These are phyloP conservation scores for Penicillium daleae DNA, from an alignment of 495 filamentous ascomycete species.

Conservation along the genomic window DNA sequence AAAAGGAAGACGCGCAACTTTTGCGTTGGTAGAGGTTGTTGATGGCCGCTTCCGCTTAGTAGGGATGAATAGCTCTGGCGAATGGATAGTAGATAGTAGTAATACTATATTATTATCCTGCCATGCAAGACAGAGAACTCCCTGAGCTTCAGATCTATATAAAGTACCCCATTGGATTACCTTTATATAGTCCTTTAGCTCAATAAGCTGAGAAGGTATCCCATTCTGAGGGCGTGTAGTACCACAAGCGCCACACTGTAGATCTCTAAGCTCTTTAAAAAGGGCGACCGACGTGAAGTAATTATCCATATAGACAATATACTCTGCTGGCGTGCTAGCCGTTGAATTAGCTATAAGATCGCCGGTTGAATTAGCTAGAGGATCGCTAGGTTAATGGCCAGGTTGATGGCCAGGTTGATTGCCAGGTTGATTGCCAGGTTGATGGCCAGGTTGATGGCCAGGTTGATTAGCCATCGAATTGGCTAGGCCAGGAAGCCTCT, in stretches of 20 bases:
- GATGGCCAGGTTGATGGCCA: background rate
- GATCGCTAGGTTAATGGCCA: too few relatives aligned
- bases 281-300: background rate
- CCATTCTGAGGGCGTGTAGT: background rate
- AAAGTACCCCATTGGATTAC: background rate
- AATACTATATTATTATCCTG: slow-evolving; percentile 6
- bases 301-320: background rate
- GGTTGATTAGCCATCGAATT: too few relatives aligned
- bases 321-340: background rate
- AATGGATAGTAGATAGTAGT: slow-evolving; percentile 2
- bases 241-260: background rate
- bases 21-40: background rate
- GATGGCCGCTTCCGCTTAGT: slow-evolving; percentile 2
- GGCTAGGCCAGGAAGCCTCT: background rate
- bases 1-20: background rate
- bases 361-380: too few relatives aligned
- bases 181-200: background rate
- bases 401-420: too few relatives aligned
- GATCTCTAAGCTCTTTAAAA: background rate
- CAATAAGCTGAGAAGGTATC: background rate
- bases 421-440: too few relatives aligned
- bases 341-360: background rate
- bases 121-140: background rate
- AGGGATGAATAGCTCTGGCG: background rate
- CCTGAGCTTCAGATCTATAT: background rate